A percentile compares a stretch with the other conserved stretches of the same genome.
These are phyloP conservation scores for Moesziomyces parantarcticus DNA, from an alignment of 1,284 basidiomycete genomes.

Conservation along the genomic window DNA sequence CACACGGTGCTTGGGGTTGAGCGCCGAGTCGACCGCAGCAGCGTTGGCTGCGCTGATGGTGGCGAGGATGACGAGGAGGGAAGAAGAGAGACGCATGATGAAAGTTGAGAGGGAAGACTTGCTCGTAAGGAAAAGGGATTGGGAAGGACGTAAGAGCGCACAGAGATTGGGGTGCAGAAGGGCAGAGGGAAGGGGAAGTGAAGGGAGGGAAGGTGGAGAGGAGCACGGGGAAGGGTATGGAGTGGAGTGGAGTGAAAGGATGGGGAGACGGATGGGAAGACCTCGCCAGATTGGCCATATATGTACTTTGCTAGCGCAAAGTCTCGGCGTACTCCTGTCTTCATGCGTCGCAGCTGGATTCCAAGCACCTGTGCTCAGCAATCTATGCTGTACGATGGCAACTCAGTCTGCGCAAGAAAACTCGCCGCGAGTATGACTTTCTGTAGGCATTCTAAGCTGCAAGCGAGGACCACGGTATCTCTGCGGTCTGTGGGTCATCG, in stretches of 20 bases:
- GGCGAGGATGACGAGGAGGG: constrained; percentile 30
- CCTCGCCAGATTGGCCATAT: constrained; percentile 3
- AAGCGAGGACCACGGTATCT: background rate
- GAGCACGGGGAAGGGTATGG: constrained; percentile 6
- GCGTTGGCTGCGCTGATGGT: constrained; percentile 31
- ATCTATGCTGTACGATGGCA: background rate
- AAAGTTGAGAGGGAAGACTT: background rate
- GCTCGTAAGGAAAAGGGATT: background rate
- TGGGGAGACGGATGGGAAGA: constrained; percentile 4
- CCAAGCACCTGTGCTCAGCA: too few relatives aligned
- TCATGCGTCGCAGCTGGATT: too few relatives aligned
- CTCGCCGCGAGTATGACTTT: too few relatives aligned
- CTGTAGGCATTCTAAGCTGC: too few relatives aligned
- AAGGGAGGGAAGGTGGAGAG: constrained; percentile 1
- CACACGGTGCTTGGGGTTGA: constrained; percentile 18
- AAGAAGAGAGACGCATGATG: constrained; percentile 34
- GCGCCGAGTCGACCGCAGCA: constrained; percentile 13
- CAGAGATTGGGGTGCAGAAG: background rate
- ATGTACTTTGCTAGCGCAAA: constrained; percentile 7
- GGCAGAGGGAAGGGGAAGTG: constrained; percentile 1
- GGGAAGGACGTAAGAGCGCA: background rate
- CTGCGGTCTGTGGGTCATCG: background rate
- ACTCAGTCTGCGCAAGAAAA: too few relatives aligned
- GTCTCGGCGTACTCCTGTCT: too few relatives aligned
- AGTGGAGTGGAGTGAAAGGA: constrained; percentile 17